phyloP scores from a whole-genome alignment of 2,329 filamentous ascomycete species.

The Chaetomium globosum region DNA sequence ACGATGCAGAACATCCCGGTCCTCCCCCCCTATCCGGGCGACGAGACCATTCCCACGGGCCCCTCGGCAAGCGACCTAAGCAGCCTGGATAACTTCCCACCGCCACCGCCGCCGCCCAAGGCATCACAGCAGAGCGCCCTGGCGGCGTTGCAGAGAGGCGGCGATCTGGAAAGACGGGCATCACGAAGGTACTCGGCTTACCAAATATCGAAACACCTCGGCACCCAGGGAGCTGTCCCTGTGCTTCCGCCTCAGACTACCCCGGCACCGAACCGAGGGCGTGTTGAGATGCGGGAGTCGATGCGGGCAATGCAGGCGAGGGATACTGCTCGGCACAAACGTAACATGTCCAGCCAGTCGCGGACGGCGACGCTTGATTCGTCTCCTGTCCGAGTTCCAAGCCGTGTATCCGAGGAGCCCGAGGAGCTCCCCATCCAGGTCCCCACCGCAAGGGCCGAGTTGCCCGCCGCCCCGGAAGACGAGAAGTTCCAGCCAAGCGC shows the following conservation, averaged over 20 bases:
- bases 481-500: conserved; percentile 65
- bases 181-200: conserved; percentile 94
- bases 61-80: conserved; percentile 53
- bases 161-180: conserved; percentile 87
- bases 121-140: conserved; percentile 87
- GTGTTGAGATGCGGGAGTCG: conserved; percentile 78
- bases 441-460: conserved; percentile 43
- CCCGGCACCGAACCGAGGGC: conserved; percentile 80
- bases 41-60: conserved; percentile 56
- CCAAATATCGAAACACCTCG: conserved; percentile 92
- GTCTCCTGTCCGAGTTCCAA: conserved; percentile 63
- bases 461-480: conserved; percentile 59
- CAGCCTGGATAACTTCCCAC: conserved; percentile 66
- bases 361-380: conserved; percentile 51
- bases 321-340: conserved; percentile 54
- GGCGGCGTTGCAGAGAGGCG: conserved; percentile 85
- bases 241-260: conserved; percentile 83
- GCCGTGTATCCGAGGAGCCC: conserved; percentile 66
- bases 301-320: conserved; percentile 67
- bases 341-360: conserved; percentile 52
- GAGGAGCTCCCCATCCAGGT: conserved; percentile 38
- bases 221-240: conserved; percentile 77
- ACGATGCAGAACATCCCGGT: conserved; percentile 77
- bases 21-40: conserved; percentile 69
- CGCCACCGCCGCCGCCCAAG: conserved; percentile 76